Base-by-base conservation (phyloP, 768 basidiomycete genomes). In the Crepidotus variabilis region DNA sequence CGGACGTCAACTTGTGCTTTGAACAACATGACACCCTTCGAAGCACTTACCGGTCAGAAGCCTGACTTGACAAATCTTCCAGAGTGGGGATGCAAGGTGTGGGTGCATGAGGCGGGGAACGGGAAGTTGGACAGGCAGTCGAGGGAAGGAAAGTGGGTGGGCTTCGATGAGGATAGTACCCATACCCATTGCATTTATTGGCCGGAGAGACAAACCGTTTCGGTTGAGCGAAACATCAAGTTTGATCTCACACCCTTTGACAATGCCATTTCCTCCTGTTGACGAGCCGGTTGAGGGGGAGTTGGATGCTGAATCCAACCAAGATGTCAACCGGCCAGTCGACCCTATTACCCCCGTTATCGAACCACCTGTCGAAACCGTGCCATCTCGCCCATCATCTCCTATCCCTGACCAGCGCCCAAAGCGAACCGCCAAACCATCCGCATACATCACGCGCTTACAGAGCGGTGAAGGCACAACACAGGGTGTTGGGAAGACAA, bases 81-180 rank as follows among this genome's bases (percentile, higher is more conserved):
- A 21, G n/a, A 50, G 16, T 63, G 62, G 63, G 59, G 63, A 10
- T 2, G 35, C n/a, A 43, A 34, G 47, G 60, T 60, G 13, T 64
- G 60, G 58, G 65, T 73, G 0, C 63, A 70, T 6, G 57, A 62
- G 36, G 35, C 32, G 0, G 54, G 51, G 6, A 60, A 50, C 8
- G 54, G 51, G 20, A 74, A 75, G 55, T 58, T 75, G 0, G 69
- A 67, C 4, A 54, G 61, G 16, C 36, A 60, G 13, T 63, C 61
- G 5, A 45, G 61, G 3, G 60, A 69, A 21, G 72, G 71, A 0
- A 56, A 57, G 9, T 78, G 71, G 69, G 59, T 77, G 10, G 72
- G 76, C 0, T 72, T 68, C 61, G 69, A 75, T 57, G 52, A 65
- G 1, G 58, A 71, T 21, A 71, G 67, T 51, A 69, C 28, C 28